Base-by-base conservation (phyloP, 495 filamentous ascomycete species). In the Achaetomiella virescens region DNA sequence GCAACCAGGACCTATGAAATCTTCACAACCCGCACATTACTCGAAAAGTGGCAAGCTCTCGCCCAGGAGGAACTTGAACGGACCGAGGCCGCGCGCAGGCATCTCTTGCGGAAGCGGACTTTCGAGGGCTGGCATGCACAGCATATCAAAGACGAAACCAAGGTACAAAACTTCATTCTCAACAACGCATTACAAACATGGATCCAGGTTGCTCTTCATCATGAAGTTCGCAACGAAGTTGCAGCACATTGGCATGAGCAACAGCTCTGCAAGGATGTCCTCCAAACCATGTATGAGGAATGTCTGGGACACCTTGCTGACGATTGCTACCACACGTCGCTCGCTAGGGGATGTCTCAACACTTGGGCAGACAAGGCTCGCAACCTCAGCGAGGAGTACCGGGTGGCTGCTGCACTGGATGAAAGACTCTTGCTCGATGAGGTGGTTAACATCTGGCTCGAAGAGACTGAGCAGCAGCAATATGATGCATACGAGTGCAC, bases 91-190 rank as follows among this genome's bases (percentile, higher is more conserved):
- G 88, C 86, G 18, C 78, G 86, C 42, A 69, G 79, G 55, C 86
- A 88, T 68, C 75, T 91, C n/a, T 70, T 91, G 12, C 70, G 84
- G 59, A 79, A 82, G 41, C 84, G 83, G 36, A 88, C 85, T 55
- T 93, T 93, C 64, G 83, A 85, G 57, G 82, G 82, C 6, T 93
- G 89, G 89, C 78, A 81, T 15, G 82, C 84, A 47, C 83, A 91
- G 50, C 90, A 87, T 12, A 77, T 80, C 10, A 79, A 87, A 46
- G 88, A 90, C 62, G 83, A 88, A 54, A 59, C 84, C 36, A 90
- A 91, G 67, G 82, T 86, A 9, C 81, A 81, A 33, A 79, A 82
- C 20, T 86, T 86, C 53, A 72, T 81, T 14, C 59, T 86, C 6
- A 74, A 73, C 38, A 80, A 82, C 22, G 49, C 48, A 3, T 57